phyloP scores from a whole-genome alignment of 441 rosid genomes.

The Jatropha multifida region DNA sequence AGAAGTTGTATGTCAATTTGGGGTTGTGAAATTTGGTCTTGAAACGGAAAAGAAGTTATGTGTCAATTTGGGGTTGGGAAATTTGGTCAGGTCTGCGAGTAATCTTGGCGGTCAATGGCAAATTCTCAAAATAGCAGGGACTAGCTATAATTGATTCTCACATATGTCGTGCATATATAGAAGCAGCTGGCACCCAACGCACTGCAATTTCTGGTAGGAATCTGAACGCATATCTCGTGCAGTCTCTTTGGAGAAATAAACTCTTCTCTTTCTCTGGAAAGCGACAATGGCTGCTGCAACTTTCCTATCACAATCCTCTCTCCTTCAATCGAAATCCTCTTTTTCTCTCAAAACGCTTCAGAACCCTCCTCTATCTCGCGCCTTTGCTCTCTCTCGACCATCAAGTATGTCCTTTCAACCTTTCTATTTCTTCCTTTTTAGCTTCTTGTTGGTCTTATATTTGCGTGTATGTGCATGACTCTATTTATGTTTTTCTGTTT shows the following conservation, averaged over 20 bases:
- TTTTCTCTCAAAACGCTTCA: slow-evolving; percentile 24
- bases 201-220: not conserved
- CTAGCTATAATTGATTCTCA: too few species aligned
- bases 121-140: too few species aligned
- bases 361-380: slow-evolving; percentile 15
- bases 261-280: not conserved
- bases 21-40: too few species aligned
- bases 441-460: not conserved
- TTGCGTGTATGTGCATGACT: not conserved
- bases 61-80: too few species aligned
- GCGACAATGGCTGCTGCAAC: slow-evolving; percentile 24
- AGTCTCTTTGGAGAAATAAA: not conserved
- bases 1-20: too few species aligned
- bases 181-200: not conserved
- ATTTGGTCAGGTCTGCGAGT: too few species aligned
- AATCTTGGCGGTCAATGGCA: too few species aligned
- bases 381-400: slow-evolving; percentile 21
- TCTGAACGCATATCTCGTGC: not conserved
- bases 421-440: slow-evolving; percentile 1
- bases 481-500: not conserved
- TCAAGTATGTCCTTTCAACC: slow-evolving; percentile 32
- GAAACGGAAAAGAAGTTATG: too few species aligned
- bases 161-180: too few species aligned
- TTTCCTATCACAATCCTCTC: slow-evolving; percentile 25
- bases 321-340: slow-evolving; percentile 29